These are phyloP conservation scores for Botrytis byssoidea DNA, from an alignment of 2,329 filamentous ascomycete species.

Conservation along the genomic window DNA sequence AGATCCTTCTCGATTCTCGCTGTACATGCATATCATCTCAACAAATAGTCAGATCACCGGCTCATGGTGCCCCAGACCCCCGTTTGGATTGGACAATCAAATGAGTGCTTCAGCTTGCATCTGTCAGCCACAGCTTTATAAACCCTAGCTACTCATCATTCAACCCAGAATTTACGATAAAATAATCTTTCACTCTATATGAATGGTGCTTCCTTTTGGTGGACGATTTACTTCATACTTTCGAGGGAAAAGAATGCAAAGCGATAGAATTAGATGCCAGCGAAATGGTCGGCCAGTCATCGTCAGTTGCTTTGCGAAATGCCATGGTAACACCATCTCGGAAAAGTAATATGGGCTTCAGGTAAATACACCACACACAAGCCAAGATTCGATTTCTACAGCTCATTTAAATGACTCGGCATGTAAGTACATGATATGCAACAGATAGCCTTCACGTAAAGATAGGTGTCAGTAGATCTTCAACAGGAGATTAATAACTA, in stretches of 20 bases:
- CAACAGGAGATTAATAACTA: not conserved
- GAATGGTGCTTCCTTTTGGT: not conserved
- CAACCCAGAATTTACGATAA: not conserved
- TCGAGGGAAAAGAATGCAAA: not conserved
- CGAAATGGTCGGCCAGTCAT: not conserved
- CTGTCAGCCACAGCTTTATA: not conserved
- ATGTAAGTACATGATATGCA: not conserved
- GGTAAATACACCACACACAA: not conserved
- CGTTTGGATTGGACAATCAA: not conserved
- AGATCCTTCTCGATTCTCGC: not conserved
- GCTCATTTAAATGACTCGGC: not conserved
- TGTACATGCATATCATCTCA: not conserved
- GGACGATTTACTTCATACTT: not conserved
- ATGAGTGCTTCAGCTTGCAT: not conserved
- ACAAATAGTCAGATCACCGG: not conserved
- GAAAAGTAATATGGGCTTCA: not conserved
- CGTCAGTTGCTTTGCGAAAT: not conserved
- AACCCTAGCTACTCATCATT: not conserved
- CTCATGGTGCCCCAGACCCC: not conserved
- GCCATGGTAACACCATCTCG: not conserved
- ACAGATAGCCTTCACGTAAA: not conserved
- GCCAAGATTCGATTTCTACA: not conserved
- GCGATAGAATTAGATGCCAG: not conserved
- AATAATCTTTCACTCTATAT: not conserved
- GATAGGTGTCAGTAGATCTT: not conserved